Conservation (phyloP, 331 rosid genomes). For the Malus hybrid region DNA sequence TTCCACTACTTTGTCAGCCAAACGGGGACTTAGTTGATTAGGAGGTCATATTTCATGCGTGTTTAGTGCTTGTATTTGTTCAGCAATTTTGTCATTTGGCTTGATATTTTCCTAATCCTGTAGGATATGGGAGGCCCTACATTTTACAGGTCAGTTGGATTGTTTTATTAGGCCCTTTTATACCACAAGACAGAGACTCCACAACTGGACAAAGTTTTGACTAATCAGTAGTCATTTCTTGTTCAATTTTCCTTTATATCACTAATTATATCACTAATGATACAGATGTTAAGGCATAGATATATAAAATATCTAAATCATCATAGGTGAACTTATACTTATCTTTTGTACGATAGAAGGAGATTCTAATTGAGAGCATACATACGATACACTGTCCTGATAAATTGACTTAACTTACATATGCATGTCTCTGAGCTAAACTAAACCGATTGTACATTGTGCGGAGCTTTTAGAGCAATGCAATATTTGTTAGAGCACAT, state of each 20-base stretch:
- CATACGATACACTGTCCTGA: accelerated
- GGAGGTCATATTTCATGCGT: background rate
- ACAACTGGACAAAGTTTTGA: constrained; percentile 1
- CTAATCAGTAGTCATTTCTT: background rate
- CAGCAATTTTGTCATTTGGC: constrained; percentile 1
- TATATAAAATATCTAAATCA: background rate
- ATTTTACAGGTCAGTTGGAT: background rate
- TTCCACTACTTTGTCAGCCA: background rate
- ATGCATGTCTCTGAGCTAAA: no score
- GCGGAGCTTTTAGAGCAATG: background rate
- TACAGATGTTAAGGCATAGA: background rate
- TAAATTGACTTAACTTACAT: no score
- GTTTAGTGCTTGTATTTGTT: background rate
- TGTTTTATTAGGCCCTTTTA: background rate
- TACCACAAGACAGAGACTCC: background rate
- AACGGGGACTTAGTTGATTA: background rate
- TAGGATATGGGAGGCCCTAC: background rate
- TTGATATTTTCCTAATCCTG: background rate
- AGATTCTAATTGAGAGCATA: no score
- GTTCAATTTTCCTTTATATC: background rate
- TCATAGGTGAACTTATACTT: background rate
- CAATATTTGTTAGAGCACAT: no score
- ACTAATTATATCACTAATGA: background rate
- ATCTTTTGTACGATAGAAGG: background rate
- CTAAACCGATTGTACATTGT: background rate